These are phyloP conservation scores for Symbiodinium pilosum DNA, from an alignment of 73 alveolate species.

Conservation along the genomic window DNA sequence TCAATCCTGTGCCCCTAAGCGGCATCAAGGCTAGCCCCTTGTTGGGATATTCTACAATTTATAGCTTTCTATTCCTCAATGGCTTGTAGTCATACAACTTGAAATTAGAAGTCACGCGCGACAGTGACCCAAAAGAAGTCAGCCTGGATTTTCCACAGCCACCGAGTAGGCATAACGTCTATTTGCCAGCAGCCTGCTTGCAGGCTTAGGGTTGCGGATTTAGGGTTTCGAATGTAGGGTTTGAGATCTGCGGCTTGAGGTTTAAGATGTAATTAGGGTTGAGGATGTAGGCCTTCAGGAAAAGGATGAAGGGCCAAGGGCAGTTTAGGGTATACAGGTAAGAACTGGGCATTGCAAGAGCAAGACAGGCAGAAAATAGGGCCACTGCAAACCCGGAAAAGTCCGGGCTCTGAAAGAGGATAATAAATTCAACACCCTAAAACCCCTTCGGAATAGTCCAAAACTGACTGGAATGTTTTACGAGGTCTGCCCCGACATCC, in stretches of 20 bases:
- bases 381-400: no score
- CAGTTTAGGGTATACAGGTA: no score
- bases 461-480: no score
- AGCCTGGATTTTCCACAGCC: slow-evolving; percentile 38
- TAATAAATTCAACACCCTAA: background rate
- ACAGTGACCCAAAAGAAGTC: background rate
- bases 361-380: no score
- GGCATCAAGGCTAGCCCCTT: no score
- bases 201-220: background rate
- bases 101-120: background rate
- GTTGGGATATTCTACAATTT: background rate
- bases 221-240: background rate
- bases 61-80: background rate
- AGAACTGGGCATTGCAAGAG: no score
- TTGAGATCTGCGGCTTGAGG: background rate
- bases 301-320: no score
- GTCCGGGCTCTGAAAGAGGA: background rate
- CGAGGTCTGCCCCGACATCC: no score
- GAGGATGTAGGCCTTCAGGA: background rate
- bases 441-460: no score
- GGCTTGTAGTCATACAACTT: background rate
- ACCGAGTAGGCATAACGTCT: slow-evolving; percentile 3
- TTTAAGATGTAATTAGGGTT: background rate
- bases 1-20: no score
- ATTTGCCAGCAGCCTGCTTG: slow-evolving; percentile 15